Evolutionary conservation across 352 stramenopile species (phyloP).

Genomic region (Phytophthora sansomeana): DNA sequence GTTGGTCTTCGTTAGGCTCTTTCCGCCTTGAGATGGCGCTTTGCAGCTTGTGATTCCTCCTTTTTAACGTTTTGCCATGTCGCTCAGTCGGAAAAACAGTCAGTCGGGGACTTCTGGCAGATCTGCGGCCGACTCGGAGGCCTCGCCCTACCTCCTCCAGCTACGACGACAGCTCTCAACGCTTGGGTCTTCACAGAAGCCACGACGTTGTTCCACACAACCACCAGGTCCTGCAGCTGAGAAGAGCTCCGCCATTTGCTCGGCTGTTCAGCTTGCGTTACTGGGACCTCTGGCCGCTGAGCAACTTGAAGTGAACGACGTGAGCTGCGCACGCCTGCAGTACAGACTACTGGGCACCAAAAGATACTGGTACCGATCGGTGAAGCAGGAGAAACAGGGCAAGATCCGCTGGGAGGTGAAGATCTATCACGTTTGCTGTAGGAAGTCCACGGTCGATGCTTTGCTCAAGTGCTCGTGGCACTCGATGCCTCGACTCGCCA

Average conservation of each 20-base stretch:
- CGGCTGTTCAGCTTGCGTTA: constrained; percentile 25
- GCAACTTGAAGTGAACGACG: constrained; percentile 44
- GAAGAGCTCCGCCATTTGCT: constrained; percentile 35
- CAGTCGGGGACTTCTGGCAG: constrained; percentile 9
- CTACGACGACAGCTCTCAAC: constrained; percentile 27
- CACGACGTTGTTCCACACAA: constrained; percentile 17
- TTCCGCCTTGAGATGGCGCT: constrained; percentile 9
- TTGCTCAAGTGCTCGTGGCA: constrained; percentile 43
- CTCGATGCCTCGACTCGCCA: constrained; percentile 40
- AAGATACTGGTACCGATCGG: constrained; percentile 70
- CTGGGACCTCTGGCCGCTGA: constrained; percentile 14
- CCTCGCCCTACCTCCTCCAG: constrained; percentile 28
- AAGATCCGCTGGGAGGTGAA: constrained; percentile 69
- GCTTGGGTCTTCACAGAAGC: constrained; percentile 22
- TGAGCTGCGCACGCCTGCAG: constrained; percentile 68
- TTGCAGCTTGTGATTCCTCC: neutral
- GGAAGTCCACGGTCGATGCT: constrained; percentile 46
- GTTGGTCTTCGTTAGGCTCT: neutral
- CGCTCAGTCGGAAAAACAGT: constrained; percentile 27
- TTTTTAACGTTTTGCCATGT: constrained; percentile 12
- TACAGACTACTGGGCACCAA: constrained; percentile 62
- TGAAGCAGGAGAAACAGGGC: constrained; percentile 73
- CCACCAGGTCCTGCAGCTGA: constrained; percentile 26
- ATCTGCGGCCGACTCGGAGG: constrained; percentile 2
- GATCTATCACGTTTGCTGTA: constrained; percentile 59